phyloP scores from a whole-genome alignment of 202 grass and related monocot genomes.

The Panicum hallii region DNA sequence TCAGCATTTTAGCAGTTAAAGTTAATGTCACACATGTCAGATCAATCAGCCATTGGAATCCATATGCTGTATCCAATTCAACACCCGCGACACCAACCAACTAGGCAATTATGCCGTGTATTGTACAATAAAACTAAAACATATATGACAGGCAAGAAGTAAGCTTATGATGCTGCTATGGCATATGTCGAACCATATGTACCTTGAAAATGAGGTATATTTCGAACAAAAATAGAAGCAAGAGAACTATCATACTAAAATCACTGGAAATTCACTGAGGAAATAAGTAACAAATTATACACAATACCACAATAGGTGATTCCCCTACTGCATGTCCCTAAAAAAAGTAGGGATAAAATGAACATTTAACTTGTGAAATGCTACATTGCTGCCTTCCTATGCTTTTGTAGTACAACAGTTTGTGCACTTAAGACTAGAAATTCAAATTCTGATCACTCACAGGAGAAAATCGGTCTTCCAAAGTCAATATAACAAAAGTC shows the following conservation, averaged over 20 bases:
- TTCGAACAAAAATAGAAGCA: neutral
- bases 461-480: neutral
- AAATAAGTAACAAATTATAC: conserved; percentile 1
- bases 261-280: neutral
- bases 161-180: conserved; percentile 23
- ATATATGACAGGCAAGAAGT: conserved; percentile 13
- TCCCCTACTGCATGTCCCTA: neutral
- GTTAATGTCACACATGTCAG: conserved; percentile 17
- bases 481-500: neutral
- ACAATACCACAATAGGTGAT: neutral
- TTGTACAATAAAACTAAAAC: conserved; percentile 33
- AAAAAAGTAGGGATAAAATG: neutral
- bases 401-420: neutral
- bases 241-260: conserved; percentile 14
- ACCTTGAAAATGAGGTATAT: neutral
- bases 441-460: conserved; percentile 26
- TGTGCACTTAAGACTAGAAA: neutral
- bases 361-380: neutral
- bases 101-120: conserved; percentile 1
- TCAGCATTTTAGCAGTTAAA: conserved; percentile 43
- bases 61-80: conserved; percentile 15
- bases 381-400: neutral
- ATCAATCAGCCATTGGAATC: neutral
- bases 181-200: neutral
- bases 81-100: conserved; percentile 6